Conservation (phyloP, 2,329 filamentous ascomycete genomes). For the Cyphellophora attinorum region DNA sequence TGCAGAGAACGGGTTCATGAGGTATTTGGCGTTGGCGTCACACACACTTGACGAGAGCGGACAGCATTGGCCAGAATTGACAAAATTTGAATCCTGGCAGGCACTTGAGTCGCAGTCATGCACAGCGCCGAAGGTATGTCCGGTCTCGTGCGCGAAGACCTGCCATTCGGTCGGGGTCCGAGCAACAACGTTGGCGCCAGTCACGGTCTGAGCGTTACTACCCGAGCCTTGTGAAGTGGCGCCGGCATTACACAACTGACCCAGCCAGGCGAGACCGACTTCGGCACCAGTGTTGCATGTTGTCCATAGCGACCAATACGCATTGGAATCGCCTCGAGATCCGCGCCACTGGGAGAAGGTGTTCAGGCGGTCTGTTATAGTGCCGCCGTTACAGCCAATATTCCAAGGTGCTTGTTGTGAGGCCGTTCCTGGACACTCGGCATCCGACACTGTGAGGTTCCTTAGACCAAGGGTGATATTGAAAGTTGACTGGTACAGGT, state of each 20-base stretch:
- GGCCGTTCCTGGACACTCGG: conserved; percentile 62
- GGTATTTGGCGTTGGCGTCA: conserved; percentile 66
- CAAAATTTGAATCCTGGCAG: conserved; percentile 53
- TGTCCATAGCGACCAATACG: conserved; percentile 85
- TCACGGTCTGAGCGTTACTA: conserved; percentile 57
- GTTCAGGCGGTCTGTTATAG: conserved; percentile 71
- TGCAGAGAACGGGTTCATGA: conserved; percentile 92
- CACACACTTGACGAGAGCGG: conserved; percentile 61
- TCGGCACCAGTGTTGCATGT: conserved; percentile 73
- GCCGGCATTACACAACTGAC: conserved; percentile 64
- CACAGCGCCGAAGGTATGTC: conserved; percentile 90
- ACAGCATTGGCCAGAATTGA: conserved; percentile 64
- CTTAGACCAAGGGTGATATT: conserved; percentile 88
- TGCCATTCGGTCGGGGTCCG: conserved; percentile 82
- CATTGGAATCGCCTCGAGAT: conserved; percentile 65
- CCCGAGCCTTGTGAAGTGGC: conserved; percentile 44
- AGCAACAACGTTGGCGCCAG: conserved; percentile 82
- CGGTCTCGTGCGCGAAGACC: conserved; percentile 87
- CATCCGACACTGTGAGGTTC: conserved; percentile 70
- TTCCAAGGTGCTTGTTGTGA: conserved; percentile 73
- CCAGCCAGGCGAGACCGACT: conserved; percentile 87
- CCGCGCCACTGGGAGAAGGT: conserved; percentile 86
- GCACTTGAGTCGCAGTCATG: conserved; percentile 73
- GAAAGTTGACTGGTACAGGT: conserved; percentile 81
- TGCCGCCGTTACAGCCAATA: conserved; percentile 53